A percentile compares a stretch with the other conserved stretches of the same genome.
phyloP scores from a whole-genome alignment of 208 protist genomes.

The Trypanosoma conorhini region DNA sequence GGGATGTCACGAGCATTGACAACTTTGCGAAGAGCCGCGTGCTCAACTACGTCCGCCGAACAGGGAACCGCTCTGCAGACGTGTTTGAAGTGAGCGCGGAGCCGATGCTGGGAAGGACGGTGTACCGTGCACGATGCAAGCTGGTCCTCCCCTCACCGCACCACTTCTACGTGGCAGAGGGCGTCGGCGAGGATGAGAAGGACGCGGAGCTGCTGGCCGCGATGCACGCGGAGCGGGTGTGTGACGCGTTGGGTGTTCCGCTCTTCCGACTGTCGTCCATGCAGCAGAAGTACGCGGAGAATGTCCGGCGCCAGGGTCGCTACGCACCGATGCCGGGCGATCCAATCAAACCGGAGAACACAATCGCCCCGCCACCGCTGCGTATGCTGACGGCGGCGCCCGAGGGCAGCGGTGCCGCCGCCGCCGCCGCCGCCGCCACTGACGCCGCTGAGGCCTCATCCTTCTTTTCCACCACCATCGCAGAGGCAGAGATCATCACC shows the following conservation, averaged over 20 bases:
- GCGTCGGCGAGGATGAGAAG: slow-evolving; percentile 55
- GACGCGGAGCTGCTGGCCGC: slow-evolving; percentile 78
- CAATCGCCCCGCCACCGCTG: slow-evolving; percentile 62
- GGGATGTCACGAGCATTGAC: slow-evolving; percentile 57
- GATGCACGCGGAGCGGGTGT: slow-evolving; percentile 86
- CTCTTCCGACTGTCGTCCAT: slow-evolving; percentile 65
- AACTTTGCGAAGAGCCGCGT: slow-evolving; percentile 70
- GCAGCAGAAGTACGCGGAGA: slow-evolving; percentile 75
- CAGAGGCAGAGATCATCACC: slow-evolving; percentile 31
- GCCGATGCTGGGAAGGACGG: slow-evolving; percentile 22
- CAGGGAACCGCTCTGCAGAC: slow-evolving; percentile 29
- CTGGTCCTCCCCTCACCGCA: slow-evolving; percentile 67
- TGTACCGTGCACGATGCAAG: slow-evolving; percentile 47
- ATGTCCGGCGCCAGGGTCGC: slow-evolving; percentile 44
- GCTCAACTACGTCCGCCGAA: slow-evolving; percentile 72
- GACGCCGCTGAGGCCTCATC: neutral
- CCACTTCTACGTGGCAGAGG: slow-evolving; percentile 61
- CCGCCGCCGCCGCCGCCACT: neutral
- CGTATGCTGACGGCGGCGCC: slow-evolving; percentile 42
- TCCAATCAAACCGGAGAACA: slow-evolving; percentile 57
- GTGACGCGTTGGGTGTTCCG: slow-evolving; percentile 66
- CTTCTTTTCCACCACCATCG: slow-evolving; percentile 26
- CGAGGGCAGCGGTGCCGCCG: neutral
- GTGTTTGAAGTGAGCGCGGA: slow-evolving; percentile 49
- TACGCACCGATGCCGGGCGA: slow-evolving; percentile 71